Evolutionary conservation across 2,329 filamentous ascomycete genomes (phyloP).

Genomic region (Cercospora sesami): DNA sequence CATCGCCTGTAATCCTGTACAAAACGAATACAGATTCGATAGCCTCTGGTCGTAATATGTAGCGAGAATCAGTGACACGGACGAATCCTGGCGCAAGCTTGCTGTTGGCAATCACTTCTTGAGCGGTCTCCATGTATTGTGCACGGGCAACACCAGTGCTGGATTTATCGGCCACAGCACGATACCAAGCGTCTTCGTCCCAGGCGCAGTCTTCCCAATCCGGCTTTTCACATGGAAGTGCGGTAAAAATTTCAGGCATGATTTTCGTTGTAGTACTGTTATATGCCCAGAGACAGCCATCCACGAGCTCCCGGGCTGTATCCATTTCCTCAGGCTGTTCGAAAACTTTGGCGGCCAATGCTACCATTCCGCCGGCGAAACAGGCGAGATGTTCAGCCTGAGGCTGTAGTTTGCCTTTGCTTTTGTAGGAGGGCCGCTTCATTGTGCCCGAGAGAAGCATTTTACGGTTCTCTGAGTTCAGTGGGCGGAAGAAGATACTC

Average conservation of each 20-base stretch:
- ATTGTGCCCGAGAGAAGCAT: slow-evolving; percentile 28
- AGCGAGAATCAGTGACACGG: slow-evolving; percentile 57
- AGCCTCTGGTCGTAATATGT: slow-evolving; percentile 74
- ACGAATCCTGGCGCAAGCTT: slow-evolving; percentile 59
- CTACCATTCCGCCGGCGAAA: slow-evolving; percentile 71
- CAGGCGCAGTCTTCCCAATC: slow-evolving; percentile 33
- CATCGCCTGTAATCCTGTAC: slow-evolving; percentile 70
- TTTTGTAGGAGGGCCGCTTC: slow-evolving; percentile 15
- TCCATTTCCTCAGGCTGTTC: slow-evolving; percentile 55
- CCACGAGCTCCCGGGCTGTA: slow-evolving; percentile 59
- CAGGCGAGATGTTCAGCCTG: slow-evolving; percentile 55
- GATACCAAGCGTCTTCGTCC: slow-evolving; percentile 48
- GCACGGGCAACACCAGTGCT: slow-evolving; percentile 20
- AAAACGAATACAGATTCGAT: slow-evolving; percentile 80
- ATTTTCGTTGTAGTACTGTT: slow-evolving; percentile 58
- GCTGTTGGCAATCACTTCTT: slow-evolving; percentile 43
- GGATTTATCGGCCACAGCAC: slow-evolving; percentile 41
- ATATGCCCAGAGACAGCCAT: slow-evolving; percentile 66
- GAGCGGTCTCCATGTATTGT: slow-evolving; percentile 19
- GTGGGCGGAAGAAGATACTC: slow-evolving; percentile 47
- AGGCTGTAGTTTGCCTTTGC: slow-evolving; percentile 22
- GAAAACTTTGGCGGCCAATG: slow-evolving; percentile 62
- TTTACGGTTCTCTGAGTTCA: slow-evolving; percentile 44
- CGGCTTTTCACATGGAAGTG: slow-evolving; percentile 49
- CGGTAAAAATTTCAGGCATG: slow-evolving; percentile 61